Percentiles rank a stretch among this genome's conserved stretches.
Evolutionary conservation across 176 grass and related monocot genomes (phyloP).

Genomic region (Miscanthus lutarioriparius): DNA sequence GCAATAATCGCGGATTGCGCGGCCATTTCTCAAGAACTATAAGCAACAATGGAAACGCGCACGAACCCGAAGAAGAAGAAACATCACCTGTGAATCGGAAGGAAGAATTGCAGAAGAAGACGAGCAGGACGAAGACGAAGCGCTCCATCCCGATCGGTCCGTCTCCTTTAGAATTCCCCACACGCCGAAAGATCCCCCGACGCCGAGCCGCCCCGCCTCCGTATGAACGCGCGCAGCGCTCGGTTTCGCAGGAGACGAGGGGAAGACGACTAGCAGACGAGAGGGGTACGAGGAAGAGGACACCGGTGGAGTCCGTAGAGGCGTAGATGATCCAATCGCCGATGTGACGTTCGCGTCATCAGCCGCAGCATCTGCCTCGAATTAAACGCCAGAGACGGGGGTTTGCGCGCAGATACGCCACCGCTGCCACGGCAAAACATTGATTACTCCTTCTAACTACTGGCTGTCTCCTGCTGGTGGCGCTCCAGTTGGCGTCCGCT

Average conservation of each 20-base stretch:
- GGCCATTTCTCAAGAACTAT: background rate
- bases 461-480: background rate
- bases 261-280: background rate
- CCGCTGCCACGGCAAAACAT: background rate
- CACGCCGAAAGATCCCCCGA: background rate
- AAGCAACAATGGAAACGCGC: background rate
- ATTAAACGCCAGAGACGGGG: constrained; percentile 37
- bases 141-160: background rate
- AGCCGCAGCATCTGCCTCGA: constrained; percentile 34
- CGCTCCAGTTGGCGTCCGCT: constrained; percentile 34
- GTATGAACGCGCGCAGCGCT: background rate
- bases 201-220: background rate
- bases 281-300: constrained; percentile 28
- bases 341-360: constrained; percentile 17
- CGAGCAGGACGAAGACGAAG: constrained; percentile 22
- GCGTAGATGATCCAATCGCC: background rate
- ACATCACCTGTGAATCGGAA: constrained; percentile 36
- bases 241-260: constrained; percentile 31
- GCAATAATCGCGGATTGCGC: background rate
- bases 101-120: constrained; percentile 16
- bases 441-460: constrained; percentile 18
- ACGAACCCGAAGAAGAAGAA: background rate
- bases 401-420: background rate
- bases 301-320: background rate
- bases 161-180: background rate